Evolutionary conservation across 164 flowering plant species (phyloP).

Genomic region (Vitis rupestris): DNA sequence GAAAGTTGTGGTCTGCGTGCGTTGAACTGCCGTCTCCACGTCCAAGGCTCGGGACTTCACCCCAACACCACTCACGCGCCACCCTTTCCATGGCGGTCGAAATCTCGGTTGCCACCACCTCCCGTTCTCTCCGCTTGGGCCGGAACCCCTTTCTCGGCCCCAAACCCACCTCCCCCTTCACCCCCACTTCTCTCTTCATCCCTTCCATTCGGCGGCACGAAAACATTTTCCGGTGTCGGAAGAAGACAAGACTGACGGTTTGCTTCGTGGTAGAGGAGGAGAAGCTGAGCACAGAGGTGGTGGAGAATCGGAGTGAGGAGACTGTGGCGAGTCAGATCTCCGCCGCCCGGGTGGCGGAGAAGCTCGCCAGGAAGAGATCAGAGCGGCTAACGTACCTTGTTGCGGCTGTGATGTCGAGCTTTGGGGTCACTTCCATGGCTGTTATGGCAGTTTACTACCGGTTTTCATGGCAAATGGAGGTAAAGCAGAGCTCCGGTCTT

Average conservation of each 20-base stretch:
- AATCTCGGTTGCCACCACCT: conserved; percentile 31
- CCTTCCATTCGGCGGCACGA: conserved; percentile 4
- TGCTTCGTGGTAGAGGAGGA: conserved; percentile 48
- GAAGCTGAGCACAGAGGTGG: conserved; percentile 22
- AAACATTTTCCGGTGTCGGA: conserved; percentile 3
- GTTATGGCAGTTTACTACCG: conserved; percentile 78
- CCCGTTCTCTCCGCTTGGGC: conserved; percentile 20
- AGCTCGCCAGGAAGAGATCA: conserved; percentile 61
- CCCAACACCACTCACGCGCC: background rate
- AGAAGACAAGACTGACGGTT: conserved; percentile 26
- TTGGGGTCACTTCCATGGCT: conserved; percentile 85
- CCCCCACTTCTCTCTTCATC: conserved; percentile 10
- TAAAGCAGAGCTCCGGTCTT: background rate
- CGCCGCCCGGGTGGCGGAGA: conserved; percentile 39
- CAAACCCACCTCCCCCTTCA: conserved; percentile 8
- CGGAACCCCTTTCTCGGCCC: conserved; percentile 21
- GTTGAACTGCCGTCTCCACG: background rate
- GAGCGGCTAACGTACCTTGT: conserved; percentile 74
- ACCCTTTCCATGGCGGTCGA: conserved; percentile 51
- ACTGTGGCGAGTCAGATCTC: conserved; percentile 12
- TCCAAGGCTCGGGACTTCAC: background rate
- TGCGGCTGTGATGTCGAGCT: conserved; percentile 85
- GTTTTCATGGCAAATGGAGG: conserved; percentile 93
- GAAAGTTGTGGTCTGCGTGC: conserved; percentile 16
- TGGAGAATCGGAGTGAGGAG: conserved; percentile 8